Evolutionary conservation across 805 yeast genomes (phyloP), one percentile per base, ranked within the genome.

Genomic region (Metschnikowia aberdeeniae): DNA sequence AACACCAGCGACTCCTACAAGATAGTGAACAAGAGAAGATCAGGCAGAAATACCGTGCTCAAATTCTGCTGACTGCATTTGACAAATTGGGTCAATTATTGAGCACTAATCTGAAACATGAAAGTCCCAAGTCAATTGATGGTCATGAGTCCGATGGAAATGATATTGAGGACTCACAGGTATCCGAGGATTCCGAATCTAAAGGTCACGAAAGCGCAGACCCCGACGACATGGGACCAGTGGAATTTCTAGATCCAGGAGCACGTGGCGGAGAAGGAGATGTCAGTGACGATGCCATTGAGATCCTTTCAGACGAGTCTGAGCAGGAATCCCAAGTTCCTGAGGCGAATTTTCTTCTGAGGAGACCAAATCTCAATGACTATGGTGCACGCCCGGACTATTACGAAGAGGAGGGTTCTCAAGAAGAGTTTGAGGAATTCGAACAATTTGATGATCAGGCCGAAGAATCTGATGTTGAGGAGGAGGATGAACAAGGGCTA

Each of bases 31-130:
- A 42, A 14, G 61, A 61, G 6, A 52, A 49, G 22, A 48, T 67
- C 29, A 54, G 55, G 36, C 46, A 27, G n/a, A 49, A 53, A 40
- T 53, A 54, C 45, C 43, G 54, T 14, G 40, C 44, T 24, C 57
- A 58, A 47, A 58, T 66, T 32, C 59, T 53, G 42, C 66, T 60
- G 48, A 62, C 57, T n/a, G 47, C 55, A 13, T 63, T 64, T 33
- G 57, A 55, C 26, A 56, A 57, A 46, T 51, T 64, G 43, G 59
- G 53, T 10, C 43, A 44, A 6, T 7, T 45, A 1, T 22, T 60
- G 8, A 34, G 40, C 6, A 19, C 33, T 17, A 17, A 17, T 8
- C 5, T 22, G 26, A 7, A 22, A 22, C 4, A 22, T 22, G 26
- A 22, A 3, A 22, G 26, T 22, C 26, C 26, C 26, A 22, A 22